phyloP scores from a whole-genome alignment of 1,139 yeast species.

The Diutina sp. region DNA sequence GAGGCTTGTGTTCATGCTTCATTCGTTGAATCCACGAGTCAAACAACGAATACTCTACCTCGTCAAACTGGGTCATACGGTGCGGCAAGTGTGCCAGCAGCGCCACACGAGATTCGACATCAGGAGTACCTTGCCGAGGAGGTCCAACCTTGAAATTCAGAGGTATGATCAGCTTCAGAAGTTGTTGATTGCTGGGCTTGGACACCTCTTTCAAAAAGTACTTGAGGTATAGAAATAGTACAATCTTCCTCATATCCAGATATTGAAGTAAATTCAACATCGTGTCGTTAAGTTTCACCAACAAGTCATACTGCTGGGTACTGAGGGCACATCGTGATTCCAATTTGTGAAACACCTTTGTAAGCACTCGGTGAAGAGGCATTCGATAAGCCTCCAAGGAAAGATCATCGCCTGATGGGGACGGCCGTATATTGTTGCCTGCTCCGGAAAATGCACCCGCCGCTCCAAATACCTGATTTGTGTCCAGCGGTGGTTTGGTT shows the following conservation, averaged over 20 bases:
- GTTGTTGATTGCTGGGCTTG: slow-evolving; percentile 10
- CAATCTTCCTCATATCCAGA: slow-evolving; percentile 14
- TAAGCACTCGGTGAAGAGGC: slow-evolving; percentile 11
- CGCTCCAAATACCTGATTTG: background rate
- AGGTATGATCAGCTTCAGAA: slow-evolving; percentile 24
- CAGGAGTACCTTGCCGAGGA: background rate
- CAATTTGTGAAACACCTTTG: slow-evolving; percentile 23
- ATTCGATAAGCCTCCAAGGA: background rate
- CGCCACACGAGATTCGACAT: background rate
- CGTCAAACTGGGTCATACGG: slow-evolving; percentile 19
- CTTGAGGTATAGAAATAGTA: slow-evolving; percentile 28
- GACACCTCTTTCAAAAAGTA: slow-evolving; percentile 27
- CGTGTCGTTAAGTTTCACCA: slow-evolving; percentile 20
- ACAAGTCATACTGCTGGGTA: slow-evolving; percentile 22
- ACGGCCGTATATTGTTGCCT: background rate
- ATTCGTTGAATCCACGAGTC: slow-evolving; percentile 24
- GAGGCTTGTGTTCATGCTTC: slow-evolving; percentile 6
- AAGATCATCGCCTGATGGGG: background rate
- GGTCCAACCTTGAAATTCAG: slow-evolving; percentile 12
- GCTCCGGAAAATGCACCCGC: background rate
- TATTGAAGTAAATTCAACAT: slow-evolving; percentile 13
- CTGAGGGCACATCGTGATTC: slow-evolving; percentile 20
- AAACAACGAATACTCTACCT: slow-evolving; percentile 29
- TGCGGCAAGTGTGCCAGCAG: background rate
- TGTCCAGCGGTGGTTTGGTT: background rate